phyloP scores from a whole-genome alignment of 1,284 basidiomycete species.

The Cerrena zonata region DNA sequence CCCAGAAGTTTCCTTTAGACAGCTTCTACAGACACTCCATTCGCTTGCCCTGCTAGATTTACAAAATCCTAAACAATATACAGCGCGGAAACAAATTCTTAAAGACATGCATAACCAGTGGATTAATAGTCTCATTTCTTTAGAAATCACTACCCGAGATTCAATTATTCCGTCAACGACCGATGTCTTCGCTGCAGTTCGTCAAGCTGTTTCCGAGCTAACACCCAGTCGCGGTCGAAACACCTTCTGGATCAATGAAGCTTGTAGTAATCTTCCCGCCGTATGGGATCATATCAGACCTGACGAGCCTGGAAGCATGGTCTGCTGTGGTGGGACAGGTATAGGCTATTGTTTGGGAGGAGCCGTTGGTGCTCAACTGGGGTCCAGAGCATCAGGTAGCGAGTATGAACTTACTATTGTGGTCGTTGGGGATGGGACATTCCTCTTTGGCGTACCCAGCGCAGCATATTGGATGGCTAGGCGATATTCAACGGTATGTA shows the following conservation, averaged over 20 bases:
- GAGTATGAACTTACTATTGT: slow-evolving; percentile 47
- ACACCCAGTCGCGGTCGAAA: slow-evolving; percentile 34
- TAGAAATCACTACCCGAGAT: slow-evolving; percentile 17
- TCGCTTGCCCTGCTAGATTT: background rate
- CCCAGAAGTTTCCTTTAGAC: slow-evolving; percentile 44
- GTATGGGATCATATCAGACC: slow-evolving; percentile 57
- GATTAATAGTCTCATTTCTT: slow-evolving; percentile 18
- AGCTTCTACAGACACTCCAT: slow-evolving; percentile 33
- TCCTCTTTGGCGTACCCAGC: slow-evolving; percentile 60
- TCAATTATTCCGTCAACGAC: slow-evolving; percentile 36
- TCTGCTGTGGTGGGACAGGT: slow-evolving; percentile 54
- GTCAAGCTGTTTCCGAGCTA: slow-evolving; percentile 32
- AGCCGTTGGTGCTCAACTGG: slow-evolving; percentile 52
- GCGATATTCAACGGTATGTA: slow-evolving; percentile 55
- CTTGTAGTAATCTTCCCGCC: slow-evolving; percentile 49
- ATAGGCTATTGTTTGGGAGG: slow-evolving; percentile 65
- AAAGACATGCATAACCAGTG: slow-evolving; percentile 23
- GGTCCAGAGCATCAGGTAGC: slow-evolving; percentile 29
- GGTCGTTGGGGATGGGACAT: slow-evolving; percentile 66
- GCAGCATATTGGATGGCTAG: slow-evolving; percentile 68
- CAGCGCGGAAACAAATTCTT: slow-evolving; percentile 10
- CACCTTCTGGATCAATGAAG: slow-evolving; percentile 56
- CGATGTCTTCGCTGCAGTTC: slow-evolving; percentile 8
- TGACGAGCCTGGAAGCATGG: slow-evolving; percentile 42
- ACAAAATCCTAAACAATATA: slow-evolving; percentile 6